A percentile compares a stretch with the other conserved stretches of the same genome.
Evolutionary conservation across 75 land plant species (phyloP).

Genomic region (Picea sitchensis): DNA sequence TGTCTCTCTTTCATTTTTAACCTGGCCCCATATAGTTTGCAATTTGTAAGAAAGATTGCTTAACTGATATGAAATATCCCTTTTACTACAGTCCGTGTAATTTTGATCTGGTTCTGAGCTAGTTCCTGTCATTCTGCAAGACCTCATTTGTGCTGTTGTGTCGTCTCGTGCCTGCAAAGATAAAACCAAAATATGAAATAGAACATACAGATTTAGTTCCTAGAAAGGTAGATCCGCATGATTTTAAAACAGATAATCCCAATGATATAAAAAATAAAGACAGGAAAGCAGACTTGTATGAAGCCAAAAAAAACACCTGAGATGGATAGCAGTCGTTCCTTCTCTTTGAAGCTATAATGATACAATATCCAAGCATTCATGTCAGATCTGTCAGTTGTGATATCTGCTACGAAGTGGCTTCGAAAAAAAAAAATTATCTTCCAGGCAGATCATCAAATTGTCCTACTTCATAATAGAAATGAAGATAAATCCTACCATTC

Average conservation of each 20-base stretch:
- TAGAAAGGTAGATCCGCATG: background rate
- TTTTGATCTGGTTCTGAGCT: too few relatives aligned
- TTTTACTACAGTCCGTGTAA: too few relatives aligned
- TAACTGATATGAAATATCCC: too few relatives aligned
- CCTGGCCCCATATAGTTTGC: too few relatives aligned
- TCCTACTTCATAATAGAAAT: background rate
- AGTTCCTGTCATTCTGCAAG: background rate
- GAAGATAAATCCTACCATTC: background rate
- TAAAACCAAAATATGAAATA: background rate
- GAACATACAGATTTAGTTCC: background rate
- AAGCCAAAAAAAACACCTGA: conserved; percentile 4
- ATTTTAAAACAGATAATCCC: background rate
- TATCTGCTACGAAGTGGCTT: background rate
- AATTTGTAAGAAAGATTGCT: too few relatives aligned
- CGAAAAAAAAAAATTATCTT: background rate
- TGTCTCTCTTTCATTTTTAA: too few relatives aligned
- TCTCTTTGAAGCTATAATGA: background rate
- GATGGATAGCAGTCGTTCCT: background rate
- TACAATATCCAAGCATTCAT: background rate
- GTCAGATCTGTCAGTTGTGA: background rate
- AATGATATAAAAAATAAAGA: background rate
- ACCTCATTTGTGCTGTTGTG: background rate
- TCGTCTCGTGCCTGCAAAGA: conserved; percentile 2
- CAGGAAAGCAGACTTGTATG: background rate
- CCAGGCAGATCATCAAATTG: background rate